phyloP scores from a whole-genome alignment of 164 flowering plant species.

The Berberis vulgaris region DNA sequence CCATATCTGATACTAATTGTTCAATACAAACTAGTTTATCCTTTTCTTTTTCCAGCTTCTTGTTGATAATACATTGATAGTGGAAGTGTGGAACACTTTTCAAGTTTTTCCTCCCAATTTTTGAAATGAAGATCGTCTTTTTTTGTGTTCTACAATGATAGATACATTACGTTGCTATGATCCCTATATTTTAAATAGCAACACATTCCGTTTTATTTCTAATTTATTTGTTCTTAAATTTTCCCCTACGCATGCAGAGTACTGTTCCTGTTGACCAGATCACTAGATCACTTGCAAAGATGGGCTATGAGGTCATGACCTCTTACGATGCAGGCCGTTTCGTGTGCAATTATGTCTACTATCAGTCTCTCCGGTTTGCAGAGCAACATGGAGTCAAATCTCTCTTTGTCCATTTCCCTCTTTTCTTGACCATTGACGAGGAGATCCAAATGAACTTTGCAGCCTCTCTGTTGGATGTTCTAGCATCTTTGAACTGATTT shows the following conservation, averaged over 20 bases:
- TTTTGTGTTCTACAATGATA: no score
- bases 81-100: no score
- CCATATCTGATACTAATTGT: no score
- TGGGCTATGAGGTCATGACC: constrained; percentile 64
- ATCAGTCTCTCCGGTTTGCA: constrained; percentile 80
- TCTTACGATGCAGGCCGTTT: constrained; percentile 90
- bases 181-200: no score
- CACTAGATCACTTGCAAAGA: constrained; percentile 50
- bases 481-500: constrained; percentile 32
- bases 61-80: no score
- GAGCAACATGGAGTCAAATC: constrained; percentile 69
- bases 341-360: constrained; percentile 91
- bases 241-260: constrained; percentile 32
- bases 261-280: constrained; percentile 68
- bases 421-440: constrained; percentile 72
- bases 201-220: neutral
- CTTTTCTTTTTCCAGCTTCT: no score
- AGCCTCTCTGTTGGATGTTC: constrained; percentile 77
- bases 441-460: constrained; percentile 87
- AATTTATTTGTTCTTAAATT: neutral
- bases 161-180: no score
- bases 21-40: no score
- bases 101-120: no score
- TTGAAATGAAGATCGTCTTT: no score
- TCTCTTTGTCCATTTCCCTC: constrained; percentile 87